phyloP scores from a whole-genome alignment of 2,329 filamentous ascomycete genomes.

The Aciculosporium take region DNA sequence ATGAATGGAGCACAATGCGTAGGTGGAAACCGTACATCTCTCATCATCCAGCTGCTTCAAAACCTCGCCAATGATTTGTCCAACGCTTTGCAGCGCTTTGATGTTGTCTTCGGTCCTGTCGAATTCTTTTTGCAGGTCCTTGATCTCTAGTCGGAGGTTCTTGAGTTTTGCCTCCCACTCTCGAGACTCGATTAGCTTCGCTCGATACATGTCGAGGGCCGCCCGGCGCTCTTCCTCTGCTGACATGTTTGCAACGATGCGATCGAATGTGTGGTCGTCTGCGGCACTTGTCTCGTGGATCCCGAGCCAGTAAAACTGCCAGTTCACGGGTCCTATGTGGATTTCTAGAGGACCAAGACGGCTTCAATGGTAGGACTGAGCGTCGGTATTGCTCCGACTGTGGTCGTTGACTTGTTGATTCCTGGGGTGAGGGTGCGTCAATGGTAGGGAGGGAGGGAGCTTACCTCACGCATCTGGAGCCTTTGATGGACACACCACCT shows the following conservation, averaged over 20 bases:
- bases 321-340: not conserved
- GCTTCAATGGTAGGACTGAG: not conserved
- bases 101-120: conserved; percentile 98
- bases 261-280: not conserved
- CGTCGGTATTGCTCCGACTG: not conserved
- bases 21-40: conserved; percentile 54
- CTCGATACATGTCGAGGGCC: conserved; percentile 65
- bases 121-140: conserved; percentile 85
- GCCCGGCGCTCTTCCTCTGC: conserved; percentile 48
- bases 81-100: conserved; percentile 96
- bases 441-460: conserved; percentile 15
- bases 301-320: not conserved
- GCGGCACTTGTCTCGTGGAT: conserved; percentile 4
- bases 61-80: conserved; percentile 98
- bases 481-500: conserved; percentile 13
- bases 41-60: conserved; percentile 98
- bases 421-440: conserved; percentile 1
- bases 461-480: conserved; percentile 28
- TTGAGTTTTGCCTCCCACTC: conserved; percentile 99
- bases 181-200: conserved; percentile 79
- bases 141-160: conserved; percentile 84
- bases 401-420: too few species aligned
- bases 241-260: conserved; percentile 26
- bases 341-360: not conserved
- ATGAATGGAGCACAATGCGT: not conserved